Base-by-base conservation (phyloP, 257 asterid species). In the Solanum etuberosum region DNA sequence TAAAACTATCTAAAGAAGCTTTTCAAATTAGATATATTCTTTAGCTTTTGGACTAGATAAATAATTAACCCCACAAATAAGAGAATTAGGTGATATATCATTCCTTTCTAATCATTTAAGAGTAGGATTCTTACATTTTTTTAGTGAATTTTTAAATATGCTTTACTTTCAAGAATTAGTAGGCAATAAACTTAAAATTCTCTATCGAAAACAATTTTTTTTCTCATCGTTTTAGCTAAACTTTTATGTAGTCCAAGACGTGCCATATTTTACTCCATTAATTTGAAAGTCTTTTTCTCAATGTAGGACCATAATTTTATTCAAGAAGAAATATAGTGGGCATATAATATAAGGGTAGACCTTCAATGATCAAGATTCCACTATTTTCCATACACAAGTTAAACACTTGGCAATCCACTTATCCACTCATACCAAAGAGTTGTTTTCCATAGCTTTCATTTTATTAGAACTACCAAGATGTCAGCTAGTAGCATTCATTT, bases 311-410 rank as follows among this genome's bases (percentile, higher is more conserved):
- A 29, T 80, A n/a, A 27, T 46, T 46, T 80, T 48, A 48, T 80
- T 46, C 21, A 12, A 76, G 13, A 43, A 78, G 15, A 80, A 80
- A 29, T 29, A 80, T 29, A 80, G 85, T 76, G 57, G 57, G 34
- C 54, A 38, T 23, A 76, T 29, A 68, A 29, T 68, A 29, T 15
- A 31, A 68, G 21, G 38, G 38, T 68, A 32, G 83, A 76, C 83
- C 83, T 23, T 76, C 57, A 37, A 65, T 59, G 82, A 34, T 63
- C 35, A 21, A 70, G 88, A 89, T 63, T 87, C 91, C 87, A 43
- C 43, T 21, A 15, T 20, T 34, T 7, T 42, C 35, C 34, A 21
- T 27, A 74, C 35, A 38, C 83, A 76, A 37, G 57, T 13, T 76
- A 35, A 20, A 40, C 83, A 38, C 35, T 25, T 40, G 34, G 83